Evolutionary conservation across 345 rosid genomes (phyloP).

Genomic region (Salix caprea): DNA sequence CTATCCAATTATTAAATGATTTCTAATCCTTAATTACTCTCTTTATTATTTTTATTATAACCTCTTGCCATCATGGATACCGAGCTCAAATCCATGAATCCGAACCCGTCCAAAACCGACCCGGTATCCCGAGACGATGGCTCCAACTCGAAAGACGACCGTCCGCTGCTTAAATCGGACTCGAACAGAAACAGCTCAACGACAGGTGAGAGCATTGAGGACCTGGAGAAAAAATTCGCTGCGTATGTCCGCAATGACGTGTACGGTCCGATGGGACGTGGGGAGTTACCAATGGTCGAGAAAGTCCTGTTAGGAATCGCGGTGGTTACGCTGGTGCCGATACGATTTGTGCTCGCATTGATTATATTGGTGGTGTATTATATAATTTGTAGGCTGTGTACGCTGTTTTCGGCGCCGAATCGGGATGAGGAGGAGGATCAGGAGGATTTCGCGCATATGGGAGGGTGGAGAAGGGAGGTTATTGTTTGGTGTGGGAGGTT

Average conservation of each 20-base stretch:
- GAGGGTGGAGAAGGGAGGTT: slow-evolving; percentile 82
- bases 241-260: slow-evolving; percentile 78
- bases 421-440: slow-evolving; percentile 58
- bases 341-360: slow-evolving; percentile 55
- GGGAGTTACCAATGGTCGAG: slow-evolving; percentile 66
- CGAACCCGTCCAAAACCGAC: slow-evolving; percentile 24
- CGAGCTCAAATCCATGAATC: slow-evolving; percentile 53
- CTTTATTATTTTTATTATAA: neutral
- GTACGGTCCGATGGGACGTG: slow-evolving; percentile 87
- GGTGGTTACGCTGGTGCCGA: slow-evolving; percentile 63
- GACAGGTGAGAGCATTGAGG: slow-evolving; percentile 41
- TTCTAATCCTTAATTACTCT: neutral
- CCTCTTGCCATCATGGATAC: slow-evolving; percentile 43
- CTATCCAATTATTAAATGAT: neutral
- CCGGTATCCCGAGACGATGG: slow-evolving; percentile 18
- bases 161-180: slow-evolving; percentile 70
- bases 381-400: slow-evolving; percentile 75
- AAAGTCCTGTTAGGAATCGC: slow-evolving; percentile 54
- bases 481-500: slow-evolving; percentile 65
- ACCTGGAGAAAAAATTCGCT: slow-evolving; percentile 82
- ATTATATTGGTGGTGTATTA: slow-evolving; percentile 57
- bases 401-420: slow-evolving; percentile 67
- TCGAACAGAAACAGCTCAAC: slow-evolving; percentile 12
- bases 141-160: slow-evolving; percentile 53
- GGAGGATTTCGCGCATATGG: slow-evolving; percentile 91